These are phyloP conservation scores for Zygosaccharomyces pseudobailii DNA, from an alignment of 1,139 yeast species.

Conservation along the genomic window DNA sequence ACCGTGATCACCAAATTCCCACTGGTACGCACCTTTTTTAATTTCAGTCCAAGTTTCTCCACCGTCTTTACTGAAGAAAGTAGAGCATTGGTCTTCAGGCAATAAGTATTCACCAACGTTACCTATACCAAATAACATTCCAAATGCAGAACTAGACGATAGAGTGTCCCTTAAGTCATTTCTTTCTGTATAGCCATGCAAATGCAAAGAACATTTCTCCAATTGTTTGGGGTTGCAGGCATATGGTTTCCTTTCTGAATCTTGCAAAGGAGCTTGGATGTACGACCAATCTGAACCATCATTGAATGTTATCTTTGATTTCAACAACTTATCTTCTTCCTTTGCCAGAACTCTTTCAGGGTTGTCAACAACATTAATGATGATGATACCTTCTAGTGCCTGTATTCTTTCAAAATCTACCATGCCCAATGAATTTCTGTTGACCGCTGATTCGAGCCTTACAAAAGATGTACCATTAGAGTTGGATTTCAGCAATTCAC, in stretches of 20 bases:
- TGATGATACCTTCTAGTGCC: conserved; percentile 81
- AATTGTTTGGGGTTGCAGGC: conserved; percentile 49
- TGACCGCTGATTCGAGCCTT: conserved; percentile 64
- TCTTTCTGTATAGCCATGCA: conserved; percentile 91
- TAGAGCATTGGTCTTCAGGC: conserved; percentile 50
- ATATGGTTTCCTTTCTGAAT: conserved; percentile 57
- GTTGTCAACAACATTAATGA: conserved; percentile 67
- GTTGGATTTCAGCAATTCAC: conserved; percentile 80
- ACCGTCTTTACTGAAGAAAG: conserved; percentile 80
- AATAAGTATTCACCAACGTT: conserved; percentile 70
- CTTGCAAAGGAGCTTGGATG: conserved; percentile 60
- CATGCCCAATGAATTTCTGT: conserved; percentile 65
- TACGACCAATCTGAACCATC: conserved; percentile 90
- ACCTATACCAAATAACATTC: conserved; percentile 82
- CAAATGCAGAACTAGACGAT: conserved; percentile 86
- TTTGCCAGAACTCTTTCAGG: conserved; percentile 26
- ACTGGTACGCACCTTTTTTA: conserved; percentile 67
- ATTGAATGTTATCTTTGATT: conserved; percentile 74
- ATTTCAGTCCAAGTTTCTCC: conserved; percentile 87
- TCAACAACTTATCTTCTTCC: conserved; percentile 49
- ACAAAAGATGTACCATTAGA: conserved; percentile 95
- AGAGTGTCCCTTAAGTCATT: conserved; percentile 76
- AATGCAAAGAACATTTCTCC: conserved; percentile 67
- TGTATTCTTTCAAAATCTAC: conserved; percentile 87
- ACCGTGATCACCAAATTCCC: conserved; percentile 98